Evolutionary conservation across 1,284 basidiomycete species (phyloP).

Genomic region (Cryptococcus depauperatus): DNA sequence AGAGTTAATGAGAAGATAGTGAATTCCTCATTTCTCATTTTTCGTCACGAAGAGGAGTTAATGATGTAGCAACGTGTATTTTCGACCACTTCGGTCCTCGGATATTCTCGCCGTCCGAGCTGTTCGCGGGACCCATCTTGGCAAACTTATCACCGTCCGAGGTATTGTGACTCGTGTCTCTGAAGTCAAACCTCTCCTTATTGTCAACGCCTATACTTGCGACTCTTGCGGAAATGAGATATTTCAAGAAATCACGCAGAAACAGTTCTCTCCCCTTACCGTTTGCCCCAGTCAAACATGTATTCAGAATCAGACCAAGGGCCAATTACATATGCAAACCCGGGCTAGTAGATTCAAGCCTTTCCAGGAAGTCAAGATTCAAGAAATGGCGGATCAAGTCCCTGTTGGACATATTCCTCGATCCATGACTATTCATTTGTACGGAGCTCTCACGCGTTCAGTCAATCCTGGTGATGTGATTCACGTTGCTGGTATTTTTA

Average conservation of each 20-base stretch:
- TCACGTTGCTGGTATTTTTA: slow-evolving; percentile 79
- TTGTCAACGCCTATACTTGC: slow-evolving; percentile 97
- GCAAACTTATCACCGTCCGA: slow-evolving; percentile 87
- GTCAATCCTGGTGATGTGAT: slow-evolving; percentile 97
- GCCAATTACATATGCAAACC: slow-evolving; percentile 96
- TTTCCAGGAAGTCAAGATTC: slow-evolving; percentile 98
- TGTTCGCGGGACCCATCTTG: slow-evolving; percentile 76
- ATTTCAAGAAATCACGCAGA: slow-evolving; percentile 94
- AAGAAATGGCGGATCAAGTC: slow-evolving; percentile 99
- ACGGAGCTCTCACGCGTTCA: slow-evolving; percentile 77
- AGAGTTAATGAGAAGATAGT: slow-evolving; percentile 90
- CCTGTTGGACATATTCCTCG: slow-evolving; percentile 98
- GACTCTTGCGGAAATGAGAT: slow-evolving; percentile 97
- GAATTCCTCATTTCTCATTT: slow-evolving; percentile 44
- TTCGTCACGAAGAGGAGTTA: neutral
- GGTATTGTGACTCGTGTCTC: slow-evolving; percentile 98
- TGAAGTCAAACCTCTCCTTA: slow-evolving; percentile 94
- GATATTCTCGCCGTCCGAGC: slow-evolving; percentile 77
- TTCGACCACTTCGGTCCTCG: slow-evolving; percentile 66
- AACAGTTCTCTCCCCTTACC: slow-evolving; percentile 79
- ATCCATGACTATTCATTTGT: slow-evolving; percentile 92
- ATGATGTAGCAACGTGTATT: slow-evolving; percentile 73
- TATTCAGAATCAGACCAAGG: slow-evolving; percentile 75
- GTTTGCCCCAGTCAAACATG: slow-evolving; percentile 84
- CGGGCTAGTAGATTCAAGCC: slow-evolving; percentile 93